These are phyloP conservation scores for Stropharia rugosoannulata DNA, from an alignment of 768 basidiomycete genomes.

Conservation along the genomic window DNA sequence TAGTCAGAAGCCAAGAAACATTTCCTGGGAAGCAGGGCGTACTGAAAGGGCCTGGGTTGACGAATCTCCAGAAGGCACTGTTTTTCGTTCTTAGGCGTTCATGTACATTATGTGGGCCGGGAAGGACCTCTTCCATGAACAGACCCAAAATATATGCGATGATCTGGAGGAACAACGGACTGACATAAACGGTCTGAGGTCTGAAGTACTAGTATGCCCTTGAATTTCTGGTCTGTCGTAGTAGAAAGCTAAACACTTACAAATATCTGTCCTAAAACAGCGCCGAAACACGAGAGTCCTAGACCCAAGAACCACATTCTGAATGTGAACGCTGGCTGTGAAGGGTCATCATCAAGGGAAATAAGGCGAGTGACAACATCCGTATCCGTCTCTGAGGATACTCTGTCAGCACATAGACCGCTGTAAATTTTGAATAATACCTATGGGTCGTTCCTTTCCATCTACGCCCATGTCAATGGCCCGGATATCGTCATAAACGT, in stretches of 20 bases:
- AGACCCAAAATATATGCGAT: constrained; percentile 52
- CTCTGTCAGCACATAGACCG: neutral
- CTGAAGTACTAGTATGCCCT: constrained; percentile 43
- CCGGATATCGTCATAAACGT: constrained; percentile 29
- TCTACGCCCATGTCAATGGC: constrained; percentile 43
- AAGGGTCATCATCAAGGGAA: constrained; percentile 53
- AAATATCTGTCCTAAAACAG: constrained; percentile 49
- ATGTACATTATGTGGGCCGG: constrained; percentile 31
- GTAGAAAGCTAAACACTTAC: constrained; percentile 23
- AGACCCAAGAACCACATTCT: constrained; percentile 55
- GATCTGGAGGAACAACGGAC: constrained; percentile 49
- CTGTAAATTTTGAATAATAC: constrained; percentile 19
- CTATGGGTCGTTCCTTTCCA: constrained; percentile 51
- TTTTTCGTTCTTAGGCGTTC: constrained; percentile 27
- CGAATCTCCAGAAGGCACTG: constrained; percentile 48
- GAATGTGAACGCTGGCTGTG: constrained; percentile 50
- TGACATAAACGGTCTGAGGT: constrained; percentile 49
- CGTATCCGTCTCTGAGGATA: constrained; percentile 37
- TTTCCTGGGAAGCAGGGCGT: constrained; percentile 15
- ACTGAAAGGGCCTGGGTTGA: constrained; percentile 67
- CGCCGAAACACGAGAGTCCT: constrained; percentile 56
- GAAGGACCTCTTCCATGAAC: constrained; percentile 37
- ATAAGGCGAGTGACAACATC: constrained; percentile 49
- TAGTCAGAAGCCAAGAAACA: neutral
- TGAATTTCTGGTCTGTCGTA: neutral